Base-by-base conservation (phyloP, 2,329 filamentous ascomycete genomes). In the Westerdykella sp. region DNA sequence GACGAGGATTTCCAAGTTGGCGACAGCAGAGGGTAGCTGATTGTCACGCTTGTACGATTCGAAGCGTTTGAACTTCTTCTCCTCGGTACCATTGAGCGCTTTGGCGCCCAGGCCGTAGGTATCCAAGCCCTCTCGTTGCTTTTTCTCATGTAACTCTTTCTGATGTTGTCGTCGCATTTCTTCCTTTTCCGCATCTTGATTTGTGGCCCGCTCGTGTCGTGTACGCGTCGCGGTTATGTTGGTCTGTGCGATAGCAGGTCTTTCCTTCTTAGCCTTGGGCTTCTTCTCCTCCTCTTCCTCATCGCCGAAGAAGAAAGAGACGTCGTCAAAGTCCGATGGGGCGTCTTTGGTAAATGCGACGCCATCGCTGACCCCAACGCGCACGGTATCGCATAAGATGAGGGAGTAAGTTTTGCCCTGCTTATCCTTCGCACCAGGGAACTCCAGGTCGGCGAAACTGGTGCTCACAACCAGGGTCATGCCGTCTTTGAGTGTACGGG, bases 11-110 rank as follows among this genome's bases (percentile, higher is more conserved):
- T 87, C 83, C 44, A 97, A 75, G 57, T 95, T 91, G 65, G 85
- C 85, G 53, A 95, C 82, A 60, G 82, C 84, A 12, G 78, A 63
- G 1, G 93, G 93, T 42, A 98, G 81, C 67, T 97, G 91, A 56
- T 94, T 95, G 66, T 97, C 93, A 47, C 91, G 82, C 75, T 97
- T 98, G 73, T 98, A 98, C 0, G 93, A 98, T 68, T 98, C 93
- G 62, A 97, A 98, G 43, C 89, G 87, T 74, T 97, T 97, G 76
- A 98, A 97, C 71, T 91, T 95, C 76, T 97, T 97, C 66, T 94
- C 85, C 53, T 93, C 85, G n/a, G 83, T 83, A 28, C 91, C 93
- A 59, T 95, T 93, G 51, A 91, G 77, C 45, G 84, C 87, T 45
- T 83, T 85, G 0, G 85, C 90, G 1, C 87, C 86, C 60, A 95